Percentiles rank a stretch among this genome's conserved stretches.
These are phyloP conservation scores for Amauroascus niger DNA, from an alignment of 2,329 filamentous ascomycete genomes.

Conservation along the genomic window DNA sequence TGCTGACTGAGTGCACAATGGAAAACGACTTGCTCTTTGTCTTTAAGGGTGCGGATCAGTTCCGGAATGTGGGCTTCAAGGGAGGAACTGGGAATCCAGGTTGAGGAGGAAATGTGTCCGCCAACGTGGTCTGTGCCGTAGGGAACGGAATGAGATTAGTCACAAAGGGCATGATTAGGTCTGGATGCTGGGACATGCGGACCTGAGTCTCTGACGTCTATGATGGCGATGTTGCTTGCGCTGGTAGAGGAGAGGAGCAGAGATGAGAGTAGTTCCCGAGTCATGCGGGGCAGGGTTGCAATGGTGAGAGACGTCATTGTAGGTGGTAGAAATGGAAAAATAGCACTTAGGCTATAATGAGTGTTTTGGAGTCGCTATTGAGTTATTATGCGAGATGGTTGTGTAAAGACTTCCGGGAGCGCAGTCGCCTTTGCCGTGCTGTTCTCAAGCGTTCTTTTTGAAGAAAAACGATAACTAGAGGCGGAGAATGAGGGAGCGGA, in stretches of 20 bases:
- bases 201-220: constrained; percentile 85
- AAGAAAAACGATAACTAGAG: too few relatives aligned
- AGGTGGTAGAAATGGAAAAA: not conserved
- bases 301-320: constrained; percentile 50
- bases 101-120: constrained; percentile 71
- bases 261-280: constrained; percentile 57
- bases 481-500: too few relatives aligned
- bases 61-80: constrained; percentile 72
- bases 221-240: constrained; percentile 52
- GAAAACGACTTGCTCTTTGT: constrained; percentile 79
- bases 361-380: too few relatives aligned
- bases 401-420: too few relatives aligned
- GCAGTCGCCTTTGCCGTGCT: too few relatives aligned
- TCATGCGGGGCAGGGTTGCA: constrained; percentile 56
- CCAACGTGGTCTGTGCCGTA: constrained; percentile 64
- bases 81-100: constrained; percentile 62
- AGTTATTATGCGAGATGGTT: not conserved
- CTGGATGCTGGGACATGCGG: not conserved
- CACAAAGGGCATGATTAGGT: not conserved
- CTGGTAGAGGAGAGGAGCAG: constrained; percentile 48
- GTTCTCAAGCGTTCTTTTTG: too few relatives aligned
- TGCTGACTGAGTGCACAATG: constrained; percentile 91
- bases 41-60: constrained; percentile 64
- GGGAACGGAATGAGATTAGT: not conserved
- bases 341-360: too few relatives aligned